Conservation (phyloP, 805 yeast genomes). For the Komagataella populi region DNA sequence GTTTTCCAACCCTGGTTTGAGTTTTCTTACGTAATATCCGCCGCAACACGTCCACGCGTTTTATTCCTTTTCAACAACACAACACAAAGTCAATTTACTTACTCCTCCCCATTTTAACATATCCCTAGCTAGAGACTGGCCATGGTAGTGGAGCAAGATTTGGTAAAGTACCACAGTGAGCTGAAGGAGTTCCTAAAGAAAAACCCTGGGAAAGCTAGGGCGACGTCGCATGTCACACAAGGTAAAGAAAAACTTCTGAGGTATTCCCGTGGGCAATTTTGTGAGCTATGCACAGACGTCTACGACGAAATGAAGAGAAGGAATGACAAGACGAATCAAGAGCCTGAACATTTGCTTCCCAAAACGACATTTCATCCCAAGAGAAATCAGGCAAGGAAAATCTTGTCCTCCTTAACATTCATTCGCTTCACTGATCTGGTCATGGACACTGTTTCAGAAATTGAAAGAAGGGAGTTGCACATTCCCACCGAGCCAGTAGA, state of each 20-base stretch:
- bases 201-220: slow-evolving; percentile 21
- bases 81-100: neutral
- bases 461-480: slow-evolving; percentile 60
- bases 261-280: slow-evolving; percentile 70
- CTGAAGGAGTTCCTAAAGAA: slow-evolving; percentile 34
- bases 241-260: slow-evolving; percentile 80
- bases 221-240: slow-evolving; percentile 50
- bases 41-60: neutral
- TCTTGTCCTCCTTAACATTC: slow-evolving; percentile 72
- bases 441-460: slow-evolving; percentile 78
- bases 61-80: neutral
- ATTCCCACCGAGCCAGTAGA: slow-evolving; percentile 5
- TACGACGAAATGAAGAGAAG: slow-evolving; percentile 85
- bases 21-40: neutral
- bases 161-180: slow-evolving; percentile 27
- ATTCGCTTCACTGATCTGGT: slow-evolving; percentile 81
- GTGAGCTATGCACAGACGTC: slow-evolving; percentile 87
- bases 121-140: neutral
- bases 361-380: slow-evolving; percentile 74
- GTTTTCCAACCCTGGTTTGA: neutral
- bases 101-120: neutral
- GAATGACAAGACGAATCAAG: slow-evolving; percentile 37
- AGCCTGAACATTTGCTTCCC: slow-evolving; percentile 56
- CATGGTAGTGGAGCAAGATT: slow-evolving; percentile 3
- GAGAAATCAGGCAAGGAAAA: slow-evolving; percentile 90